Conservation (phyloP, 257 asterid genomes). For the Fraxinus cuspidata region DNA sequence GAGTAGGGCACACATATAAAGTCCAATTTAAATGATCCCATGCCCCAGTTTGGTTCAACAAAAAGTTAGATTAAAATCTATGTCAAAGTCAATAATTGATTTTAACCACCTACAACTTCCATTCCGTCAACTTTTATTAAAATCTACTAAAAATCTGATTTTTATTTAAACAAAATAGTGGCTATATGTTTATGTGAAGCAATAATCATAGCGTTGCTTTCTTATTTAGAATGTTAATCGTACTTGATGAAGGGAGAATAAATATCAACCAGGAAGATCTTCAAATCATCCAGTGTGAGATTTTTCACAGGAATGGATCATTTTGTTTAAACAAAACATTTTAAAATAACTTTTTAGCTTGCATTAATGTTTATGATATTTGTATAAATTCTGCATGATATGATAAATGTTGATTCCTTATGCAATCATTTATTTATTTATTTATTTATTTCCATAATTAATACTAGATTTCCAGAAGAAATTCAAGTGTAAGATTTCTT, state of each 20-base stretch:
- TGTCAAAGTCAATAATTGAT: too few species aligned
- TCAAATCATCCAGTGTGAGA: background rate
- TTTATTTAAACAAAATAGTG: background rate
- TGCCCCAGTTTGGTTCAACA: too few species aligned
- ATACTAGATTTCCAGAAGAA: conserved; percentile 1
- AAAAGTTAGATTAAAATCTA: too few species aligned
- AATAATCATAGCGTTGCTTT: background rate
- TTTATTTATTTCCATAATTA: background rate
- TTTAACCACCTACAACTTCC: too few species aligned
- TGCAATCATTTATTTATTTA: background rate
- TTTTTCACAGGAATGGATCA: background rate
- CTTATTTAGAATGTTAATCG: background rate
- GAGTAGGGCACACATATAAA: background rate
- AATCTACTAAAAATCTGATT: too few species aligned
- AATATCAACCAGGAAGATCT: background rate
- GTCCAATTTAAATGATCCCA: too few species aligned
- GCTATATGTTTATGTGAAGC: background rate
- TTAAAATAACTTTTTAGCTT: background rate
- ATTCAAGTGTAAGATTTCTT: conserved; percentile 3
- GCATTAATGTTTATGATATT: background rate
- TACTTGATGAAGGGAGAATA: too few species aligned
- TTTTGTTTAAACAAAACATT: background rate
- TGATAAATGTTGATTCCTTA: conserved; percentile 2
- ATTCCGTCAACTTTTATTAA: too few species aligned
- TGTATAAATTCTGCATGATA: background rate